A percentile compares a stretch with the other conserved stretches of the same genome.
Conservation (phyloP, 2,329 filamentous ascomycete genomes). For the Pseudogymnoascus sp. region DNA sequence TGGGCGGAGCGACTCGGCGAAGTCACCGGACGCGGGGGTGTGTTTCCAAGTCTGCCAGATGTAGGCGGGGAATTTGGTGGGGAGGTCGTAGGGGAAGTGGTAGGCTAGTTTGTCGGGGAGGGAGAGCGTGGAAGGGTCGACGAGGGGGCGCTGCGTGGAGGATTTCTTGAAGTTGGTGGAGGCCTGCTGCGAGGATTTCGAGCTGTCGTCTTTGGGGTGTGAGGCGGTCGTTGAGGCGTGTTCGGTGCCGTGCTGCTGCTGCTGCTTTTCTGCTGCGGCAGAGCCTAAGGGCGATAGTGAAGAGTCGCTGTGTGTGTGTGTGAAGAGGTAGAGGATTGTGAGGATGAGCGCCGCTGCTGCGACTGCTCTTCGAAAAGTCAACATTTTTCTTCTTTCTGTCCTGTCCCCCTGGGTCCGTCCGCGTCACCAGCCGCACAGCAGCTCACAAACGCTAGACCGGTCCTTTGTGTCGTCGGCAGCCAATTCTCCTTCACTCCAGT, state of each 20-base stretch:
- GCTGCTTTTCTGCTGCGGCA: slow-evolving; percentile 13
- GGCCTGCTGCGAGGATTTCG: background rate
- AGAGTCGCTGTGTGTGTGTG: slow-evolving; percentile 45
- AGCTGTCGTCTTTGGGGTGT: slow-evolving; percentile 11
- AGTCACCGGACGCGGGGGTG: slow-evolving; percentile 68
- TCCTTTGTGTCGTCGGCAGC: background rate
- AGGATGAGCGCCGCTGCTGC: slow-evolving; percentile 63
- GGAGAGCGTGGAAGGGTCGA: slow-evolving; percentile 27
- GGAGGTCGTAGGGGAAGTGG: slow-evolving; percentile 87
- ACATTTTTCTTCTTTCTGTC: slow-evolving; percentile 45
- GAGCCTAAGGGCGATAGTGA: background rate
- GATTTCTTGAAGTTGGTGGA: slow-evolving; percentile 43
- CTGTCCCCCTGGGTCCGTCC: background rate
- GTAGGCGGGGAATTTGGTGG: slow-evolving; percentile 87
- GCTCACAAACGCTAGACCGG: background rate
- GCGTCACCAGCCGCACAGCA: slow-evolving; percentile 3
- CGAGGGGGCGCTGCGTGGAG: slow-evolving; percentile 36
- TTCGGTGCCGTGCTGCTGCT: slow-evolving; percentile 27
- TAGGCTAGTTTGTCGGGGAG: slow-evolving; percentile 78
- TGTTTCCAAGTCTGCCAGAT: slow-evolving; percentile 99
- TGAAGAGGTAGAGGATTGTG: slow-evolving; percentile 62
- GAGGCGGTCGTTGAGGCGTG: slow-evolving; percentile 23
- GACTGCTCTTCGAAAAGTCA: slow-evolving; percentile 70
- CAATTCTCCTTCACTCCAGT: background rate
- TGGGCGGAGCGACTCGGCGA: slow-evolving; percentile 66